Percentiles rank a stretch among this genome's conserved stretches.
These are phyloP conservation scores for Miscanthus lutarioriparius DNA, from an alignment of 176 grass and related monocot species.

Conservation along the genomic window DNA sequence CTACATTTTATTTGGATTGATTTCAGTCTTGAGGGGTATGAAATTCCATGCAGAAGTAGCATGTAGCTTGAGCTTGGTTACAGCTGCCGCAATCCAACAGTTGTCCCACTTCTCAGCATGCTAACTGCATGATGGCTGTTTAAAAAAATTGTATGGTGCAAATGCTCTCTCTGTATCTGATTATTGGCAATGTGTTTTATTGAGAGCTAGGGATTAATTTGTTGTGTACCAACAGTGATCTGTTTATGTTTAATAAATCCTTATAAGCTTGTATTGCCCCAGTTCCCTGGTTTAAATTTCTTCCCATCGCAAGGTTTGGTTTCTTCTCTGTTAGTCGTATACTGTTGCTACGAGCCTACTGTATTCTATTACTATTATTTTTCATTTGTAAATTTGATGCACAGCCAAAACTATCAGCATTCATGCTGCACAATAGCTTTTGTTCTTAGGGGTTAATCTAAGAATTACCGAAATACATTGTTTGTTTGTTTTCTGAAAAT, in stretches of 20 bases:
- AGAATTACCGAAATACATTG: neutral
- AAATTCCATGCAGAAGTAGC: neutral
- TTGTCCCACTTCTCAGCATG: neutral
- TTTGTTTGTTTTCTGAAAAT: neutral
- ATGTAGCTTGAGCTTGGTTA: neutral
- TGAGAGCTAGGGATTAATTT: neutral
- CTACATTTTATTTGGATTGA: neutral
- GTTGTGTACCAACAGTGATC: neutral
- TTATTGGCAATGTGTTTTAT: neutral
- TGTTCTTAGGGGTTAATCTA: neutral
- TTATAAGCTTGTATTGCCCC: neutral
- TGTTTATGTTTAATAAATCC: neutral
- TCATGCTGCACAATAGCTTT: neutral
- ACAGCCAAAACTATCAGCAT: neutral
- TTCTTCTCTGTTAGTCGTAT: neutral
- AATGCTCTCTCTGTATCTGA: neutral
- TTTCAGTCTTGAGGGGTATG: neutral
- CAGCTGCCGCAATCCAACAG: neutral
- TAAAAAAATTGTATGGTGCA: neutral
- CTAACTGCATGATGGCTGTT: neutral
- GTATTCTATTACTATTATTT: neutral
- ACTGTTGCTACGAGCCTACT: neutral
- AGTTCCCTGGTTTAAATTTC: neutral
- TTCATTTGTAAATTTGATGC: neutral
- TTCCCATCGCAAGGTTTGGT: neutral